A percentile compares a stretch with the other conserved stretches of the same genome.
Evolutionary conservation across 106 monocot genomes (phyloP).

Genomic region (Dactylorhiza incarnata): DNA sequence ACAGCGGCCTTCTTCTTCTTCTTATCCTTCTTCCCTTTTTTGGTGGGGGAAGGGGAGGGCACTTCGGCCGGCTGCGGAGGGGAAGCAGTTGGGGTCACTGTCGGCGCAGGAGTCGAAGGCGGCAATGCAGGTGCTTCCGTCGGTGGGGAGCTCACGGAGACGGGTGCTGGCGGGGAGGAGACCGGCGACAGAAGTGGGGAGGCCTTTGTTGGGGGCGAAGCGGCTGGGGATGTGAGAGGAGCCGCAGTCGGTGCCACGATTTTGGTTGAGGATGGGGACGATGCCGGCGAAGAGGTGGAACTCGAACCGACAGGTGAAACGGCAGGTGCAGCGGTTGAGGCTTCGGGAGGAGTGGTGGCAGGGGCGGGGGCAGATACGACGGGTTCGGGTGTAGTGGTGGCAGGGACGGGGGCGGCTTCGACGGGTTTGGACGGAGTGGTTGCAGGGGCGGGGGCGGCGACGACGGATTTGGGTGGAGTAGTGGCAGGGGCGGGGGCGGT

Average conservation of each 20-base stretch:
- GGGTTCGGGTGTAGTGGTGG: no score
- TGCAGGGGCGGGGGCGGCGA: neutral
- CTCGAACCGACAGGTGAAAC: neutral
- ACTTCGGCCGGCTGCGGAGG: neutral
- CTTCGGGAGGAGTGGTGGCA: neutral
- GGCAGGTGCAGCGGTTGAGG: neutral
- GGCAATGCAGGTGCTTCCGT: neutral
- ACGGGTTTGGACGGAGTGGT: no score
- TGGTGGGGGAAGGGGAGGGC: slow-evolving; percentile 5
- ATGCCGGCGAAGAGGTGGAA: neutral
- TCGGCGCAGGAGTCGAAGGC: neutral
- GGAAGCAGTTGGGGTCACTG: slow-evolving; percentile 1
- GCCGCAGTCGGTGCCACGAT: neutral
- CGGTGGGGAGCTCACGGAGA: neutral
- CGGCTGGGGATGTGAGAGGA: neutral
- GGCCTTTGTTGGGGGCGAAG: neutral
- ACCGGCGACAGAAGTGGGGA: neutral
- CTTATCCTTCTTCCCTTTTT: slow-evolving; percentile 11
- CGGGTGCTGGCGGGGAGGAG: slow-evolving; percentile 8
- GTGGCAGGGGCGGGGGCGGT: neutral
- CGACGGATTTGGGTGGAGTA: neutral
- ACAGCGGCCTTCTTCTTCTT: slow-evolving; percentile 4
- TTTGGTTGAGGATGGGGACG: neutral
- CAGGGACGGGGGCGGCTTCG: no score
- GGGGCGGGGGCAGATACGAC: neutral